Evolutionary conservation across 1,284 basidiomycete genomes (phyloP).

Genomic region (Tremellales sp.): DNA sequence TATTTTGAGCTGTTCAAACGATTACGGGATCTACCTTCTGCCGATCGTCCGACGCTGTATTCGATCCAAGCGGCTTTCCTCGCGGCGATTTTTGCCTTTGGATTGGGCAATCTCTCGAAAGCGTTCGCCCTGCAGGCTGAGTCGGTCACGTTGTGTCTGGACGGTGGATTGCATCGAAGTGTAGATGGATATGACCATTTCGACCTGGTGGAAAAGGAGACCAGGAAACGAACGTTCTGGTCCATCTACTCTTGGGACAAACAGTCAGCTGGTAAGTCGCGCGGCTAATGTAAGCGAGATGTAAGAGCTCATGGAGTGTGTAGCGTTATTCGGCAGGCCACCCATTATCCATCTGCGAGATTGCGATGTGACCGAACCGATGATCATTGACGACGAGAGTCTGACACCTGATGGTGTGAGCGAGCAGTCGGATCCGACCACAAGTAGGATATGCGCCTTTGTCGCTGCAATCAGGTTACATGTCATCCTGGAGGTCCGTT

Average conservation of each 20-base stretch:
- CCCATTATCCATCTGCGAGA: constrained; percentile 77
- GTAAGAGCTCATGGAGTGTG: constrained; percentile 57
- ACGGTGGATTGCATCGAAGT: constrained; percentile 78
- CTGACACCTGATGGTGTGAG: constrained; percentile 68
- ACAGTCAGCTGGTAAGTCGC: constrained; percentile 52
- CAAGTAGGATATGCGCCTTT: constrained; percentile 74
- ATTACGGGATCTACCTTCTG: constrained; percentile 73
- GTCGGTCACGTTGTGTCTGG: constrained; percentile 72
- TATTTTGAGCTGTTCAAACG: constrained; percentile 84
- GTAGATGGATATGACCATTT: constrained; percentile 85
- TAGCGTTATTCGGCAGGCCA: constrained; percentile 79
- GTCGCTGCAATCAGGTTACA: constrained; percentile 68
- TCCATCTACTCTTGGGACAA: constrained; percentile 92
- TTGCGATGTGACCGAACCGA: constrained; percentile 78
- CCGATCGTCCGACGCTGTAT: constrained; percentile 83
- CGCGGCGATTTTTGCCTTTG: constrained; percentile 81
- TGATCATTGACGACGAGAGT: constrained; percentile 80
- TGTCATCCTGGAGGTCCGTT: constrained; percentile 67
- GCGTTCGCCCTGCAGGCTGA: constrained; percentile 79
- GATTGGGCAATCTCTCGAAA: constrained; percentile 77
- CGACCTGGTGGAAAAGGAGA: constrained; percentile 78
- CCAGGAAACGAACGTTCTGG: constrained; percentile 88
- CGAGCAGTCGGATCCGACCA: constrained; percentile 63
- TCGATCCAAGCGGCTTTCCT: constrained; percentile 82
- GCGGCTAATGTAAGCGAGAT: not conserved